These are phyloP conservation scores for Nectriaceae sp. DNA, from an alignment of 2,329 filamentous ascomycete genomes.

Conservation along the genomic window DNA sequence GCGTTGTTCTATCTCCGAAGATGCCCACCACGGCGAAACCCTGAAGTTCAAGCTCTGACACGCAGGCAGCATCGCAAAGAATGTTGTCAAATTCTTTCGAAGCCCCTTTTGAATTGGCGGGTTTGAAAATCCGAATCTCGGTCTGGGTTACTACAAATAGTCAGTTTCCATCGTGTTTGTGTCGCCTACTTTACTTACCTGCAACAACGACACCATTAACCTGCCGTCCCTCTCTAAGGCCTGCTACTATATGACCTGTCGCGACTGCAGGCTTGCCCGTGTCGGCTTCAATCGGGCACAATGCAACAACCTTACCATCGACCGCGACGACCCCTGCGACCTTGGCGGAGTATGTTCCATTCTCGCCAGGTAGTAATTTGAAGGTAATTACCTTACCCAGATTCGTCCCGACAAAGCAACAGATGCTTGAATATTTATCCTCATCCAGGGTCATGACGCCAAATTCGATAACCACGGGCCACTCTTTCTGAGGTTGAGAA, in stretches of 20 bases:
- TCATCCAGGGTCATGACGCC: conserved; percentile 90
- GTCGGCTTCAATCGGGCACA: conserved; percentile 78
- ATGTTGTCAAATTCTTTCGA: conserved; percentile 85
- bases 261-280: conserved; percentile 76
- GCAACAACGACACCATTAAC: conserved; percentile 81
- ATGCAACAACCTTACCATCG: conserved; percentile 71
- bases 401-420: conserved; percentile 88
- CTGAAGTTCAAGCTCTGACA: conserved; percentile 73
- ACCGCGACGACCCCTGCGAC: conserved; percentile 68
- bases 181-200: too few relatives aligned
- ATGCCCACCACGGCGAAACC: conserved; percentile 80
- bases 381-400: conserved; percentile 83
- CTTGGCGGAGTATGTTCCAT: conserved; percentile 68
- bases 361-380: conserved; percentile 78
- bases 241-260: conserved; percentile 73
- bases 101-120: conserved; percentile 83
- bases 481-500: conserved; percentile 60
- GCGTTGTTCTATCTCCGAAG: conserved; percentile 78
- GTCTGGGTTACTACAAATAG: conserved; percentile 58
- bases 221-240: conserved; percentile 71
- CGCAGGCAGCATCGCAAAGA: conserved; percentile 77
- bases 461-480: conserved; percentile 83
- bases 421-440: conserved; percentile 94
- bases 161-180: conserved; percentile 22
- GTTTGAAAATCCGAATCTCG: conserved; percentile 86